Base-by-base conservation (phyloP, 768 basidiomycete genomes). In the Lactarius akahatsu region DNA sequence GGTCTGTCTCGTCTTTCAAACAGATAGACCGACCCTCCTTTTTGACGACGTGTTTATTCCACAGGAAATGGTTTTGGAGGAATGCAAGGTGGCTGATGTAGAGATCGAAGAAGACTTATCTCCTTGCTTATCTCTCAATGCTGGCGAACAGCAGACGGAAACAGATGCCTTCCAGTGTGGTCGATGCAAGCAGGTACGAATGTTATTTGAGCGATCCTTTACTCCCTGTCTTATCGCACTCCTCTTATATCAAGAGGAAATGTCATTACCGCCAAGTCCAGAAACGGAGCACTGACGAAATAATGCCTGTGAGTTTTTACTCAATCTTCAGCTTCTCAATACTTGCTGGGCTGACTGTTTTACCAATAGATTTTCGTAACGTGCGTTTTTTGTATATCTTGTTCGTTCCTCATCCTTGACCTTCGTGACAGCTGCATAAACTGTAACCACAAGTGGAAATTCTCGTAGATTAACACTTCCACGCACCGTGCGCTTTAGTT, bases 121-220 rank as follows among this genome's bases (percentile, higher is more conserved):
- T n/a, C n/a, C n/a, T n/a, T n/a, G n/a, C n/a, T n/a, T n/a, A n/a
- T 90, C 95, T 1, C 86, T 97, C 1, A 92, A 91, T 2, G 96
- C 96, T 0, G 91, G 83, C 2, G 90, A 96, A 71, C 88, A 87
- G 69, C 86, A 95, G 76, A 94, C 96, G 15, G 97, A 98, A 76
- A 99, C 97, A 1, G 93, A 95, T 69, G 96, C 93, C 2, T 99
- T 99, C 91, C 94, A 98, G 75, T 99, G 97, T 74, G 83, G 87
- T 11, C 85, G 92, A 71, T 99, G 97, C 86, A 96, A 95, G 72
- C 91, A 96, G 84, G 87, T 85, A 59, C 54, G 82, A 64, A 23
- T 18, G n/a, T 20, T 38, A 20, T 28, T 57, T 38, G 5, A 6
- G 2, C 13, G 4, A 16, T 34, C 36, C 28, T 23, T 43, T 16